A percentile compares a stretch with the other conserved stretches of the same genome.
phyloP scores from a whole-genome alignment of 2,329 filamentous ascomycete genomes.

The Sclerotinia trifoliorum region DNA sequence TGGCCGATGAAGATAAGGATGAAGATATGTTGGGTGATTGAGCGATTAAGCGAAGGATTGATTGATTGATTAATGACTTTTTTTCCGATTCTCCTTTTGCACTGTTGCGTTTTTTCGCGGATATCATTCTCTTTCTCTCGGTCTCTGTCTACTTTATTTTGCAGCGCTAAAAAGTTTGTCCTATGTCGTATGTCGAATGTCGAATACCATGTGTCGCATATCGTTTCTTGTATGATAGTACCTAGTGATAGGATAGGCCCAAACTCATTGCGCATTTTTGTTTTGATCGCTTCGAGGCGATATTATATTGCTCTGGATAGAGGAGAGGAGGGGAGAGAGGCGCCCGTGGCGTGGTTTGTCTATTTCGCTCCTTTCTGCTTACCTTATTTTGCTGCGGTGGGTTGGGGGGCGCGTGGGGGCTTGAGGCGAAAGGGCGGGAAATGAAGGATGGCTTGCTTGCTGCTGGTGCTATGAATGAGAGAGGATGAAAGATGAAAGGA shows the following conservation, averaged over 20 bases:
- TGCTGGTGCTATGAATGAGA: no score
- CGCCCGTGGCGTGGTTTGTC: neutral
- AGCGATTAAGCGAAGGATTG: neutral
- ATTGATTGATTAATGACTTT: conserved; percentile 15
- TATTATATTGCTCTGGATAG: neutral
- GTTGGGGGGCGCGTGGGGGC: no score
- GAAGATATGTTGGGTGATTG: conserved; percentile 48
- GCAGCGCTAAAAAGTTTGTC: neutral
- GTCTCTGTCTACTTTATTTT: neutral
- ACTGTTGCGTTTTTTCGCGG: neutral
- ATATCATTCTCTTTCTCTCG: neutral
- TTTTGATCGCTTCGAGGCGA: neutral
- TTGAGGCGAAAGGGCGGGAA: no score
- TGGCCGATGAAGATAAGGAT: conserved; percentile 37
- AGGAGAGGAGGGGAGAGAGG: neutral
- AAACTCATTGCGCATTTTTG: neutral
- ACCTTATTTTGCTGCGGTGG: neutral
- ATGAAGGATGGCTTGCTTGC: no score
- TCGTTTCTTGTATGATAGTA: neutral
- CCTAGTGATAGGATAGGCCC: neutral
- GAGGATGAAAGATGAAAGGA: neutral
- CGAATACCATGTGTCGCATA: neutral
- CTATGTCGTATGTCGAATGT: neutral
- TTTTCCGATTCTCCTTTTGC: neutral
- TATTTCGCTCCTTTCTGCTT: neutral